Evolutionary conservation across 1,139 yeast genomes (phyloP), one percentile per base, ranked within the genome.

Genomic region (Blastobotrys raffinosifermentans): DNA sequence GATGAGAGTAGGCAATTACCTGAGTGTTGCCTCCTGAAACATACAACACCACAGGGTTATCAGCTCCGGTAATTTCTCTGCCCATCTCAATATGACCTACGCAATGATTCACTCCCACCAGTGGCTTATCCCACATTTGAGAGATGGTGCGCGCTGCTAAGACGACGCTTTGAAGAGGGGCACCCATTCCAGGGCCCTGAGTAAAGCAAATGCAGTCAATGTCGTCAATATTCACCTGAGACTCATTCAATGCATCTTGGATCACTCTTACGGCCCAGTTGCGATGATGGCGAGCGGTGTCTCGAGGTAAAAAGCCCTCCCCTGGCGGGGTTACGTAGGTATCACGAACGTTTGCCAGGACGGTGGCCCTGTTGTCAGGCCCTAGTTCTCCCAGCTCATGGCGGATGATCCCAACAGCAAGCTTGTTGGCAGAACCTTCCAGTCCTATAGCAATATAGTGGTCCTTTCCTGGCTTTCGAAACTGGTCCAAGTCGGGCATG

Each of bases 101-200:
- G 62, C 99, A 91, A 60, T 91, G 98, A 53, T 91, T 93, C 1
- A 93, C 98, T 0, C 97, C 98, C 4, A 91, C 81, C 26, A 91
- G 60, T 0, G 98, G 98, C 20, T 83, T 66, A 4, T 73, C 57
- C 94, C 95, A 87, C 53, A 91, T 57, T 48, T 81, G 77, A 14
- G 91, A 69, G 32, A 89, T 64, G 0, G 96, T 80, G 53, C 99
- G 69, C 2, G 98, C 98, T 1, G 94, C 94, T 31, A 91, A 70
- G 2, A 83, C 97, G 26, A 87, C 96, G 46, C 93, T 78, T 52
- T 91, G 96, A 41, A 91, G 66, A 0, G 98, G 99, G 1, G 97
- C 97, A 2, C 98, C 99, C 98, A 91, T 93, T 1, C 99, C 99
- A 0, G 98, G 98, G 3, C 98, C 99, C 60, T 84, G 94, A 1